phyloP scores from a whole-genome alignment of 2,329 filamentous ascomycete species.

The Trichoderma pleuroti region DNA sequence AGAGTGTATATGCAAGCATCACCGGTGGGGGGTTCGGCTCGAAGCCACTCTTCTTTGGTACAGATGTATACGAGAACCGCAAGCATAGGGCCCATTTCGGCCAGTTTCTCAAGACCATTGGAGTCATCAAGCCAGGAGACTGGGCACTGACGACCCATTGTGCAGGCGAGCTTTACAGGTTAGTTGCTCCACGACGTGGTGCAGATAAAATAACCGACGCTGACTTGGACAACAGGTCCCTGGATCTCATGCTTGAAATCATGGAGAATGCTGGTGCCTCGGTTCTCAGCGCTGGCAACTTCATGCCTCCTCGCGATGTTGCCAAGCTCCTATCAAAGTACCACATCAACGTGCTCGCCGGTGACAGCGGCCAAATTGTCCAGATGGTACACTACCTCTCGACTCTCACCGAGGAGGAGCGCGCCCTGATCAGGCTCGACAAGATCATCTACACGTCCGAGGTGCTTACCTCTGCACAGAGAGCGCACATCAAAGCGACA shows the following conservation, averaged over 20 bases:
- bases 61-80: constrained; percentile 40
- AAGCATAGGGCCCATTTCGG: constrained; percentile 37
- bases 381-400: constrained; percentile 36
- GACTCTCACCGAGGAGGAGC: constrained; percentile 23
- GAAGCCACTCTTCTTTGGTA: constrained; percentile 38
- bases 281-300: constrained; percentile 35
- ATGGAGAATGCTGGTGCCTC: constrained; percentile 41
- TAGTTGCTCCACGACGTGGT: background rate
- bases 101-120: constrained; percentile 28
- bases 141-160: constrained; percentile 39
- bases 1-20: constrained; percentile 36
- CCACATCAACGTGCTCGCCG: constrained; percentile 36
- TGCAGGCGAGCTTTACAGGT: constrained; percentile 39
- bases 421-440: constrained; percentile 29
- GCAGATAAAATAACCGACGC: background rate
- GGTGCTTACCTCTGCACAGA: constrained; percentile 33
- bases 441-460: constrained; percentile 48
- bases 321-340: constrained; percentile 31
- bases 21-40: constrained; percentile 39
- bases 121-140: constrained; percentile 35
- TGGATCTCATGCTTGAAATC: constrained; percentile 40
- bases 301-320: constrained; percentile 28
- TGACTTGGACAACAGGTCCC: constrained; percentile 26
- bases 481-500: constrained; percentile 29
- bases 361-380: constrained; percentile 39